Base-by-base conservation (phyloP, 805 yeast genomes). In the Yamadazyma paraphyllophila region DNA sequence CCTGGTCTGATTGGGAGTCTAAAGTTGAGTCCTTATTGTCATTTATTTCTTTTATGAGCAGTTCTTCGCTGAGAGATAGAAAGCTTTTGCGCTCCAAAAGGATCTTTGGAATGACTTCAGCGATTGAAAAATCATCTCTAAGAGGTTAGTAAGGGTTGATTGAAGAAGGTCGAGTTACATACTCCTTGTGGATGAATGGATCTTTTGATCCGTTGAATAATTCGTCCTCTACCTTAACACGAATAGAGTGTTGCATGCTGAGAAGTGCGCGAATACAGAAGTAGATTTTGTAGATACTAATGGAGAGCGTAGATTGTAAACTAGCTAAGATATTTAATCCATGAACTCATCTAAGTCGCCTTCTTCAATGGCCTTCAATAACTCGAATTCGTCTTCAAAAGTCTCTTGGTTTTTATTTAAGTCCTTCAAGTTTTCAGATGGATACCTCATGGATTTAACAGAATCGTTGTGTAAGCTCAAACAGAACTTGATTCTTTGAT, bases 391-490 rank as follows among this genome's bases (percentile, higher is more conserved):
- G 35, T 68, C 75, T 40, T 68, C 74, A 41, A 61, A 58, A 14
- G 60, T 54, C 39, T 69, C 71, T 47, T 63, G 58, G 41, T 52
- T 60, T 43, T 59, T 63, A 40, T 54, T 53, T 16, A 49, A 49
- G 25, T 66, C 71, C 26, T 52, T 52, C 26, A 43, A 33, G 41
- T 56, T 56, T 49, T 69, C 73, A 31, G 62, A 57, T 8, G 97
- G 96, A 67, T 88, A 94, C 58, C 97, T 81, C 97, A 94, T 89
- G 7, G 96, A 89, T 69, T 88, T 87, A 48, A 92, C 95, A 64
- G 88, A 81, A 58, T 92, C 97, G 56, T 90, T 89, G 69, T 92
- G 96, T 54, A 92, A 76, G 39, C 85, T 78, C 69, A 89, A 85
- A 61, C 96, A 92, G 67, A 94, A 95, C 57, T 82, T 81, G 65